Base-by-base conservation (phyloP, 192 early-diverging fungal species). In the Chytriomyces confervae region DNA sequence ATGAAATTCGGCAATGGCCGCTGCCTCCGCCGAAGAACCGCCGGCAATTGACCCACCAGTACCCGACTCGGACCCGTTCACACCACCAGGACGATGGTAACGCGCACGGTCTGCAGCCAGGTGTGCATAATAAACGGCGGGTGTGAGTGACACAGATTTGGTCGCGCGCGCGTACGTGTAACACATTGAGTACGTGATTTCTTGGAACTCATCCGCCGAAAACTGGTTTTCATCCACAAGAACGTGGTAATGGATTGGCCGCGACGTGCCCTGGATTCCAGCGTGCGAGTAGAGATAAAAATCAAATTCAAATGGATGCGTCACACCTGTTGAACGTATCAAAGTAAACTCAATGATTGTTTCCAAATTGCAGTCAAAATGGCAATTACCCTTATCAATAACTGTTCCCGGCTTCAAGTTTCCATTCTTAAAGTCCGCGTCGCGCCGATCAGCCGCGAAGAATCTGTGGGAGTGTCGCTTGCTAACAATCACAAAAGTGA, bases 121-220 rank as follows among this genome's bases (percentile, higher is more conserved):
- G 80, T 97, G 92, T 6, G 95, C 95, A 68, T 95, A 93, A 85
- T 97, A 98, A 23, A 92, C 95, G 0, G 96, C 92, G 1, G 95
- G 92, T 0, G 93, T 91, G 48, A 97, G 88, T 4, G 91, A 91
- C 6, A 98, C 94, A 0, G 93, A 90, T 27, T 94, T 88, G 0
- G 95, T 53, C 6, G 84, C 84, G 16, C 95, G 87, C 20, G 91
- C 92, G 77, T 91, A 93, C 43, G 93, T 79, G 79, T 94, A 96
- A 75, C 94, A 96, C 61, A 96, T 84, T 43, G 89, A 86, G 82
- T 92, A 96, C 1, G 95, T 95, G 24, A 98, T 85, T 65, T 91
- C 84, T 79, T 98, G 95, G 53, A 96, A 80, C 47, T 89, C 84
- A 72, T 98, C 94, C 5, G 92, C 74, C 0, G 84, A 81, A 66